Base-by-base conservation (phyloP, 176 grass and related monocot genomes). In the Oryza longistaminata region DNA sequence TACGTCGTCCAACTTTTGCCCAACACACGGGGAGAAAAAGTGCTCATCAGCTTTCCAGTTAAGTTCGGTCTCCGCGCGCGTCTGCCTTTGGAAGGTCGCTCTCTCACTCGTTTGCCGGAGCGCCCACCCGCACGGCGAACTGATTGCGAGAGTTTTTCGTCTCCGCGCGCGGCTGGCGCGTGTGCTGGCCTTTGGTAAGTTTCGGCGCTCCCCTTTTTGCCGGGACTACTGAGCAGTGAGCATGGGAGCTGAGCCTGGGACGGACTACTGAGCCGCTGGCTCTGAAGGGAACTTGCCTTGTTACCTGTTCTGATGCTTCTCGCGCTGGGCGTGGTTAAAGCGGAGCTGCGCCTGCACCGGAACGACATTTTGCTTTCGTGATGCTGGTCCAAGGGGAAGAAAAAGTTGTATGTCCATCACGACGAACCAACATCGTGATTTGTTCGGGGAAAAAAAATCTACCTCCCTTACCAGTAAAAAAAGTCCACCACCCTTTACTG, bases 141-240 rank as follows among this genome's bases (percentile, higher is more conserved):
- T 71, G 86, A 73, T 14, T 3, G 42, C 11, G 46, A 49, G 46
- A 49, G 13, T 49, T 49, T 40, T 40, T 40, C 46, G 46, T 15
- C 12, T 49, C 53, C 53, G 17, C 7, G 42, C 42, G 49, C 49
- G 14, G 14, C 49, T 17, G 49, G 14, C 49, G 49, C 14, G 52
- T 19, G 40, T 26, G 46, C 0, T 29, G 78, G 13, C 81, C 87
- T 88, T 90, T 86, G 66, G 78, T 86, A 86, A 82, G 83, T 90
- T 90, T 90, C 83, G 78, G 2, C 66, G 40, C 48, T 27, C 16
- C 26, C 7, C 60, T n/a, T 53, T 85, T 26, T 34, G 34, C 34
- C 73, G 15, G 15, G 15, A 31, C 29, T 31, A 31, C 29, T 31
- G 29, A 31, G 9, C 5, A 31, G 2, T 31, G 29, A 31, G 9